Percentiles rank a stretch among this genome's conserved stretches.
phyloP scores from a whole-genome alignment of 2,329 filamentous ascomycete species.

The Blastomyces silverae region DNA sequence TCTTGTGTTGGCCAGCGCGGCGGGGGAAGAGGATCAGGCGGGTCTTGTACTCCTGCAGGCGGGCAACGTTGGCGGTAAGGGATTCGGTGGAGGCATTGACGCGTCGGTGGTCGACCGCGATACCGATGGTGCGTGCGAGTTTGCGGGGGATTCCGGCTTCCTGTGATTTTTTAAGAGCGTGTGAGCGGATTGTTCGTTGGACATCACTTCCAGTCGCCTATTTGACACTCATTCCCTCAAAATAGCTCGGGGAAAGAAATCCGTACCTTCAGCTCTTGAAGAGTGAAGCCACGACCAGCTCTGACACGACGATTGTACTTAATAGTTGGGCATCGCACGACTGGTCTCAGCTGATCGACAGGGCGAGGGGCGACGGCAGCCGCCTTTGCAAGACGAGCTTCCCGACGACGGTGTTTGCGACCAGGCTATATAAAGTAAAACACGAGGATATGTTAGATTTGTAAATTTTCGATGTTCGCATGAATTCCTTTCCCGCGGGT shows the following conservation, averaged over 20 bases:
- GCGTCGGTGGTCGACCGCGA: conserved; percentile 92
- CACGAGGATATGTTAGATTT: not conserved
- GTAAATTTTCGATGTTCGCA: not conserved
- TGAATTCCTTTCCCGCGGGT: not conserved
- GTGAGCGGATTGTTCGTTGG: not conserved
- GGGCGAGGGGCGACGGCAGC: conserved; percentile 91
- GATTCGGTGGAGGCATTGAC: conserved; percentile 96
- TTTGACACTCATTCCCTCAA: too few species aligned
- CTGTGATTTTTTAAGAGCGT: conserved; percentile 42
- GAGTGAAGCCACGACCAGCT: conserved; percentile 93
- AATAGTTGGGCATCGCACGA: conserved; percentile 95
- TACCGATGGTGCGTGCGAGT: conserved; percentile 91
- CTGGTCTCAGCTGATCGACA: conserved; percentile 90
- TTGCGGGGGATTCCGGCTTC: conserved; percentile 93
- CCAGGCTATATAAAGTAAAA: conserved; percentile 60
- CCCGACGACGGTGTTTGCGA: conserved; percentile 87
- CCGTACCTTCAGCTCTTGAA: conserved; percentile 93
- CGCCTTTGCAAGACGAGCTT: conserved; percentile 89
- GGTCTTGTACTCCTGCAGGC: conserved; percentile 95
- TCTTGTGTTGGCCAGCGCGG: conserved; percentile 89
- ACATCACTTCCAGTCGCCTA: too few species aligned
- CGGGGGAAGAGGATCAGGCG: conserved; percentile 97
- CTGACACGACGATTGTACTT: conserved; percentile 99
- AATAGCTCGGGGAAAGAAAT: not conserved
- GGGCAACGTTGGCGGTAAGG: conserved; percentile 88